Evolutionary conservation across 2,329 filamentous ascomycete species (phyloP).

Genomic region (Lachnellula cervina): DNA sequence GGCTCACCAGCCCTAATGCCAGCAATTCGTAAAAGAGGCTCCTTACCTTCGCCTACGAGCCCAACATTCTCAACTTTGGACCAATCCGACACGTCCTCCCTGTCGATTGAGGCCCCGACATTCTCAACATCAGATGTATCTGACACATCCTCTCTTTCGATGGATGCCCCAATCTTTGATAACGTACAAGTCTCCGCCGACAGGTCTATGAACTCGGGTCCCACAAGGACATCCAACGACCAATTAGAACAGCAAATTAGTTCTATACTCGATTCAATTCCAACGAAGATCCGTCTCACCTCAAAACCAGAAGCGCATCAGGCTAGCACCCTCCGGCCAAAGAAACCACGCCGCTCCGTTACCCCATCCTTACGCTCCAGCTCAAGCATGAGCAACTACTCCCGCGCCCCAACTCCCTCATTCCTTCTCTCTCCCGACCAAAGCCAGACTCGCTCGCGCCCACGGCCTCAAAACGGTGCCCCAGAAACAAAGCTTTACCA

Average conservation of each 20-base stretch:
- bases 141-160: constrained; percentile 8
- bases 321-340: constrained; percentile 24
- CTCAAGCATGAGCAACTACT: constrained; percentile 19
- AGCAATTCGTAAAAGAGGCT: constrained; percentile 7
- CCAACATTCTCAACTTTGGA: constrained; percentile 14
- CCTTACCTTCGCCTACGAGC: constrained; percentile 15
- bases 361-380: constrained; percentile 25
- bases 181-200: constrained; percentile 22
- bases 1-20: constrained; percentile 19
- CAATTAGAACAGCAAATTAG: constrained; percentile 76
- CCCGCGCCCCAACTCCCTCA: constrained; percentile 57
- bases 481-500: constrained; percentile 90
- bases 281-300: constrained; percentile 71
- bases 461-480: constrained; percentile 47
- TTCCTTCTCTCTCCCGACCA: constrained; percentile 64
- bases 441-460: constrained; percentile 40
- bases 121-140: constrained; percentile 12
- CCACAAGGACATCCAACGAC: constrained; percentile 44
- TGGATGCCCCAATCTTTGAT: constrained; percentile 22
- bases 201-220: constrained; percentile 14
- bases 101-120: constrained; percentile 21
- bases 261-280: constrained; percentile 71
- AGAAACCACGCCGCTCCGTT: constrained; percentile 33
- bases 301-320: constrained; percentile 39
- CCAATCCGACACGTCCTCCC: constrained; percentile 6